Evolutionary conservation across 2,329 filamentous ascomycete species (phyloP), one percentile per base, ranked within the genome.

Genomic region (Fusarium albidum): DNA sequence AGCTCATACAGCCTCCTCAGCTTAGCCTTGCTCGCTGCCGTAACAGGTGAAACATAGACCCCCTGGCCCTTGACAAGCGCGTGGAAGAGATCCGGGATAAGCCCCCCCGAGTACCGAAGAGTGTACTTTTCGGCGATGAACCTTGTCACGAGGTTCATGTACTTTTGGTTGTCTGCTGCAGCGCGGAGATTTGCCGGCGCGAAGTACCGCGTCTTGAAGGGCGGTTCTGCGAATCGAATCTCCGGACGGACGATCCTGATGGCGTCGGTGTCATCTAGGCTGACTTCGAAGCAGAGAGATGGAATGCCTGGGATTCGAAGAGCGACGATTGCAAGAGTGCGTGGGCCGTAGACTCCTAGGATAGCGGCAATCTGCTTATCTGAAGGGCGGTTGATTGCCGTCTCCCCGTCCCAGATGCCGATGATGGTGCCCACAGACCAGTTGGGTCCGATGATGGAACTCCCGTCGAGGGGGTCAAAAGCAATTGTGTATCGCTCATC

Each of bases 381-480:
- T 1, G 69, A 59, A 0, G 81, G 79, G 43, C 75, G 73, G 3
- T 64, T 57, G 2, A 85, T 71, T 0, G 80, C 79, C 0, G 78
- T 75, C 0, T 59, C 31, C 3, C 81, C 81, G 26, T 79, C 76
- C 82, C 85, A 88, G 32, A 88, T 70, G 8, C 84, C 84, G 13
- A 86, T 70, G 54, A 88, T 87, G 39, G 83, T 79, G 17, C 82
- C 82, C 9, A 85, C 82, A 1, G 79, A 76, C 82, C 82, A 85
- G 64, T 84, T 84, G 2, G 82, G 75, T 1, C 75, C 79, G 35
- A 85, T 83, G 62, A 85, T 84, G 56, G 82, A 86, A 68, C 81
- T 84, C 10, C 85, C 85, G 59, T 88, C 85, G 0, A 88, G 77
- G 0, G 85, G 85, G 60, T 88, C 85, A 60, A 87, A 88, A 0